Percentiles rank a stretch among this genome's conserved stretches.
Conservation (phyloP, 2,329 filamentous ascomycete species). For the Hypomyces perniciosus region DNA sequence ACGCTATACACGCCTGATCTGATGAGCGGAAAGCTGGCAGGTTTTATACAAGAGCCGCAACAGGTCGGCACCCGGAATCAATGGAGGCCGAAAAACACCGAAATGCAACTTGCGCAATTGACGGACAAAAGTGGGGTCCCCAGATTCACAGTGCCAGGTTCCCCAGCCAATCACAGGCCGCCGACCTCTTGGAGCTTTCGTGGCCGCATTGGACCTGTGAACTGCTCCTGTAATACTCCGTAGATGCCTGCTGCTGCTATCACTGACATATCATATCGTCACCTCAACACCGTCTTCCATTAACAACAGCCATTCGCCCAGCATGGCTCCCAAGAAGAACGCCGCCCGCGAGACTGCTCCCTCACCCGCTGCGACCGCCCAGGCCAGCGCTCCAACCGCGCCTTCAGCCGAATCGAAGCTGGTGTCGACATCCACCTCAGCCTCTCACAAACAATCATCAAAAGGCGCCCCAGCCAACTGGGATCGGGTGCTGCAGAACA, state of each 20-base stretch:
- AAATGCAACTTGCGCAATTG: constrained; percentile 14
- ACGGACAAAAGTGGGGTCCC: constrained; percentile 10
- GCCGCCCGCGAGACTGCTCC: constrained; percentile 26
- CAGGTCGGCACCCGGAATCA: constrained; percentile 13
- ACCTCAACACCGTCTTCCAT: background rate
- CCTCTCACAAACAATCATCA: background rate
- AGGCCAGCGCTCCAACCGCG: constrained; percentile 24
- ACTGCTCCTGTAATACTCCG: background rate
- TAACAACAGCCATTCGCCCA: background rate
- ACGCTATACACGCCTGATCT: background rate
- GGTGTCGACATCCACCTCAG: background rate
- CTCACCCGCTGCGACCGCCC: constrained; percentile 28
- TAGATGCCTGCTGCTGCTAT: too few species aligned
- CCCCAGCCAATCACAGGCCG: constrained; percentile 26
- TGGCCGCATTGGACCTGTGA: constrained; percentile 23
- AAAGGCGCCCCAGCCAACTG: constrained; percentile 29
- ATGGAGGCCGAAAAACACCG: constrained; percentile 2
- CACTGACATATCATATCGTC: too few species aligned
- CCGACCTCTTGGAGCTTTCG: constrained; percentile 30
- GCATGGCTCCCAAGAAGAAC: constrained; percentile 49
- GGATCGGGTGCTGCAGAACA: constrained; percentile 58
- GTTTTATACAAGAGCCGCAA: constrained; percentile 4
- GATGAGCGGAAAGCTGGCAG: background rate
- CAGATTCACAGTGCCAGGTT: constrained; percentile 1
- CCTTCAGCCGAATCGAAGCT: constrained; percentile 17